Evolutionary conservation across 1,139 yeast species (phyloP).

Genomic region (Kluyveromyces sp.): DNA sequence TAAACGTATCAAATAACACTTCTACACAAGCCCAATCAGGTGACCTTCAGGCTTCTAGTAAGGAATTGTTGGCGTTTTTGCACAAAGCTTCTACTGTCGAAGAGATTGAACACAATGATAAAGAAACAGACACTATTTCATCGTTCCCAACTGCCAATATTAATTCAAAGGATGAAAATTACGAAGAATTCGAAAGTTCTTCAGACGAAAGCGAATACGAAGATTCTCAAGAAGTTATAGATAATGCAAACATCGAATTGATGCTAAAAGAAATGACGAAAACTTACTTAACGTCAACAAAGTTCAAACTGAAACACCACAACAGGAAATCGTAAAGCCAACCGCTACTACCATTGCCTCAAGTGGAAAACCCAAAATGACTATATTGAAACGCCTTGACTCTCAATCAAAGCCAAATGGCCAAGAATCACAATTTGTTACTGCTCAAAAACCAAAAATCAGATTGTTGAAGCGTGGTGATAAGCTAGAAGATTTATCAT

Average conservation of each 20-base stretch:
- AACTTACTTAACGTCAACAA: conserved; percentile 5
- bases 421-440: conserved; percentile 3
- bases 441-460: conserved; percentile 20
- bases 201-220: conserved; percentile 13
- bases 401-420: conserved; percentile 18
- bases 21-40: conserved; percentile 10
- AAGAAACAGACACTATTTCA: neutral
- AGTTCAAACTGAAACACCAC: conserved; percentile 12
- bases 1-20: neutral
- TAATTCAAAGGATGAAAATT: conserved; percentile 6
- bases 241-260: conserved; percentile 10
- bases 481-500: conserved; percentile 11
- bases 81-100: neutral
- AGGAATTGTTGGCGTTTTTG: conserved; percentile 2
- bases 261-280: conserved; percentile 12
- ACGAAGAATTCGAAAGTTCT: conserved; percentile 24
- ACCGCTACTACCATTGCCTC: neutral
- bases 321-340: conserved; percentile 35
- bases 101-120: neutral
- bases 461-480: conserved; percentile 32
- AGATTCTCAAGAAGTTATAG: conserved; percentile 11
- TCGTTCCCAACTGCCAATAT: conserved; percentile 1
- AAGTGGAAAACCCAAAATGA: neutral
- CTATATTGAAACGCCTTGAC: conserved; percentile 8
- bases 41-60: conserved; percentile 10